Evolutionary conservation across 495 filamentous ascomycete species (phyloP).

Genomic region (Hyaloscypha bicolor): DNA sequence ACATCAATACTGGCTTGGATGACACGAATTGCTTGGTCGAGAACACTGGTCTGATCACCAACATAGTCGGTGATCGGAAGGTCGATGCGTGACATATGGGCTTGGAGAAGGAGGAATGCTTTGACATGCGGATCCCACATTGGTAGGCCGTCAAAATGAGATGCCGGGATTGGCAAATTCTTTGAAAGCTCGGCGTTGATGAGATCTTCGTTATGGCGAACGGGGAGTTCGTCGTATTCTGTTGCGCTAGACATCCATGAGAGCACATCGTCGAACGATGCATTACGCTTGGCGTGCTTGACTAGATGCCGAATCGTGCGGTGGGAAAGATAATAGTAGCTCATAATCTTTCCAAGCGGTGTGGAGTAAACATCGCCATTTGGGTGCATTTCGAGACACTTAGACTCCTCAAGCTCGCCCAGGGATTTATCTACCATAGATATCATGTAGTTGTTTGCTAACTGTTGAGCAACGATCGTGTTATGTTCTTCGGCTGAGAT

Average conservation of each 20-base stretch:
- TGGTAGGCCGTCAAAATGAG: constrained; percentile 62
- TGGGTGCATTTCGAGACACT: constrained; percentile 77
- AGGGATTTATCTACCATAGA: constrained; percentile 86
- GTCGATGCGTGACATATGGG: constrained; percentile 88
- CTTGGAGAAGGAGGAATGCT: constrained; percentile 90
- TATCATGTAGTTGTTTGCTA: constrained; percentile 91
- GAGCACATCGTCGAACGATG: constrained; percentile 82
- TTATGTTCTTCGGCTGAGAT: constrained; percentile 94
- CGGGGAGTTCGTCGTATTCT: constrained; percentile 96
- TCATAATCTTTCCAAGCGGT: constrained; percentile 94
- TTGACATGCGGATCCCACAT: constrained; percentile 99
- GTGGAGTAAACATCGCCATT: constrained; percentile 90
- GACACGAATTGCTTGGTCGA: constrained; percentile 96
- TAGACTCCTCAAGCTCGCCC: constrained; percentile 74
- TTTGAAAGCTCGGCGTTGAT: constrained; percentile 91
- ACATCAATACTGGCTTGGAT: constrained; percentile 91
- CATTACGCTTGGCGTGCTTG: constrained; percentile 71
- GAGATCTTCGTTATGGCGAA: constrained; percentile 98
- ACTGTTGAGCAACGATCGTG: constrained; percentile 76
- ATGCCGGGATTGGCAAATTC: constrained; percentile 69
- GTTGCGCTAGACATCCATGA: constrained; percentile 91
- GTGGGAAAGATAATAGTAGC: constrained; percentile 98
- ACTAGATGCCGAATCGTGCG: constrained; percentile 88
- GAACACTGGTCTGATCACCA: constrained; percentile 79
- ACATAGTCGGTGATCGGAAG: constrained; percentile 97